Percentiles rank a stretch among this genome's conserved stretches.
phyloP scores from a whole-genome alignment of 352 stramenopile species.

The Globisporangium lucens region DNA sequence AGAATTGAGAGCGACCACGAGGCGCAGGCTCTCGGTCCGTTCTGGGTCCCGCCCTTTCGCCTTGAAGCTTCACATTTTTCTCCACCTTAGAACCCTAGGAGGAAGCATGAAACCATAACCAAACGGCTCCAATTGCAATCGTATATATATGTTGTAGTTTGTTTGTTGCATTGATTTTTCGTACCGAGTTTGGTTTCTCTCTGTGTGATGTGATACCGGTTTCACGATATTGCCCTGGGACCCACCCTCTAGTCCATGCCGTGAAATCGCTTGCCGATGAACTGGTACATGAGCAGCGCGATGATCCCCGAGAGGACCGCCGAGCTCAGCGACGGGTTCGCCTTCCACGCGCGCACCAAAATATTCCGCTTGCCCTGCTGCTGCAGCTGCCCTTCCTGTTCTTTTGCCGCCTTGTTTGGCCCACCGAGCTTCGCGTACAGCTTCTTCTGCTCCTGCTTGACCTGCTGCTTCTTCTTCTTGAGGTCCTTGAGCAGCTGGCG shows the following conservation, averaged over 20 bases:
- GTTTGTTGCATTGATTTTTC: no score
- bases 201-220: no score
- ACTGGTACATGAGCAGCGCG: conserved; percentile 58
- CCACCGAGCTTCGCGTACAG: conserved; percentile 66
- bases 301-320: conserved; percentile 47
- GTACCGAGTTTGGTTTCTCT: no score
- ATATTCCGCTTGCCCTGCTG: conserved; percentile 16
- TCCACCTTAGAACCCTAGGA: no score
- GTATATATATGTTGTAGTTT: no score
- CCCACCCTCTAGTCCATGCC: conserved; percentile 4
- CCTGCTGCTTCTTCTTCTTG: conserved; percentile 69
- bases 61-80: no score
- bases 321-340: conserved; percentile 35
- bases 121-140: no score
- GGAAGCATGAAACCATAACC: no score
- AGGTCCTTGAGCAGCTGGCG: conserved; percentile 57
- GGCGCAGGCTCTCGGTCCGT: no score
- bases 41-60: no score
- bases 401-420: not conserved
- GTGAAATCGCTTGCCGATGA: conserved; percentile 55
- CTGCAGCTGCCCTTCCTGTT: not conserved
- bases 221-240: no score
- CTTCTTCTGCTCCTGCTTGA: conserved; percentile 53
- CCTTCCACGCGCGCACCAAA: conserved; percentile 18
- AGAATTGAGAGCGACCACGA: no score